Evolutionary conservation across 805 yeast genomes (phyloP).

Genomic region (Candida germanica): DNA sequence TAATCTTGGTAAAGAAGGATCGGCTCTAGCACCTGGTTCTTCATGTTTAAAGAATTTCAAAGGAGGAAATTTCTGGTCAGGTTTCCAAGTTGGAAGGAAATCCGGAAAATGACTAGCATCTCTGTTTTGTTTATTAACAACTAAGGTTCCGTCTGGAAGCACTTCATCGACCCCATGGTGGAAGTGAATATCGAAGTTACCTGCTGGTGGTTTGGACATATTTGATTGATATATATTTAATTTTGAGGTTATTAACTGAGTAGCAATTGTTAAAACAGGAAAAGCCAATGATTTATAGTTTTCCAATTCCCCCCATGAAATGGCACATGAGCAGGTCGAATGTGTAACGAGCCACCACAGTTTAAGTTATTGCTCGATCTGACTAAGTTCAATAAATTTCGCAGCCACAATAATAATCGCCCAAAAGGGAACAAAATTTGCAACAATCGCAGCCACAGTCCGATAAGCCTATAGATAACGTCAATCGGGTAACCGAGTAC

Average conservation of each 20-base stretch:
- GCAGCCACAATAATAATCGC: conserved; percentile 2
- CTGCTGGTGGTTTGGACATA: conserved; percentile 11
- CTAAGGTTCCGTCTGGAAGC: conserved; percentile 47
- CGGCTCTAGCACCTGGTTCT: conserved; percentile 70
- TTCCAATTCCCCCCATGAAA: no score
- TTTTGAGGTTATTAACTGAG: conserved; percentile 10
- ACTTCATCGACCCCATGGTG: conserved; percentile 49
- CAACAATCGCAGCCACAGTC: conserved; percentile 4
- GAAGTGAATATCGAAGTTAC: conserved; percentile 47
- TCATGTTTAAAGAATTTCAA: conserved; percentile 52
- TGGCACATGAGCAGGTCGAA: conserved; percentile 4
- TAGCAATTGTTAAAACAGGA: not conserved
- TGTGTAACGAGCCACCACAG: conserved; percentile 9
- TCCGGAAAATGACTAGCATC: conserved; percentile 43
- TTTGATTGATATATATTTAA: not conserved
- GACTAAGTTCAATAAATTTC: no score
- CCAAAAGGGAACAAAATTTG: no score
- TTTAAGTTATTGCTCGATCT: no score
- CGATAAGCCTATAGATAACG: no score
- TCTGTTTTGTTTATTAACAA: conserved; percentile 40
- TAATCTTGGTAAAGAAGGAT: conserved; percentile 50
- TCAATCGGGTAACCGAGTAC: no score
- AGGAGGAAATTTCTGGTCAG: conserved; percentile 50
- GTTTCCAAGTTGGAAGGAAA: conserved; percentile 69
- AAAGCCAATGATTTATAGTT: no score